A percentile compares a stretch with the other conserved stretches of the same genome.
These are phyloP conservation scores for Talaromyces wortmannii DNA, from an alignment of 495 filamentous ascomycete genomes.

Conservation along the genomic window DNA sequence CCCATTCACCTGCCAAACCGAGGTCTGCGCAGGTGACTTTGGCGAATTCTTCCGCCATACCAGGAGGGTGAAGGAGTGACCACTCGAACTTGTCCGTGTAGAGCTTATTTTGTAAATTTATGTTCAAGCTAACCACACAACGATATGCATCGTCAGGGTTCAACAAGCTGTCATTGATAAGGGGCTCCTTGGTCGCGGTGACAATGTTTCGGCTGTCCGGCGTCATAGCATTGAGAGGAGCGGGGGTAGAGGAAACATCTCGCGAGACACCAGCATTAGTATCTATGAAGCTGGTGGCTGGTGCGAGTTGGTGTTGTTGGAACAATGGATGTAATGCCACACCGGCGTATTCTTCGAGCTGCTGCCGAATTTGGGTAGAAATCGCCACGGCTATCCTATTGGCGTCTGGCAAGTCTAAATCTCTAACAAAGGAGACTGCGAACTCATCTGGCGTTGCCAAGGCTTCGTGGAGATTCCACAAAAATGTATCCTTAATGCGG, in stretches of 20 bases:
- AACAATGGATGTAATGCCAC: slow-evolving; percentile 91
- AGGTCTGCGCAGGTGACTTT: slow-evolving; percentile 87
- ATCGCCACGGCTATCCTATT: slow-evolving; percentile 65
- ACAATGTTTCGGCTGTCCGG: slow-evolving; percentile 34
- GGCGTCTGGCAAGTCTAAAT: slow-evolving; percentile 82
- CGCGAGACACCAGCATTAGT: slow-evolving; percentile 28
- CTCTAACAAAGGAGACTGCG: slow-evolving; percentile 81
- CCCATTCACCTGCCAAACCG: slow-evolving; percentile 85
- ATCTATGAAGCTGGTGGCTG: slow-evolving; percentile 23
- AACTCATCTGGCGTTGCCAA: slow-evolving; percentile 93
- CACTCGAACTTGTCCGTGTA: slow-evolving; percentile 98
- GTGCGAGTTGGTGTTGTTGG: slow-evolving; percentile 45
- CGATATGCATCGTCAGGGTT: slow-evolving; percentile 90
- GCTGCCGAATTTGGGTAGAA: slow-evolving; percentile 86
- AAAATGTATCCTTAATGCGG: slow-evolving; percentile 84
- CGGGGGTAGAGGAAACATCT: slow-evolving; percentile 47
- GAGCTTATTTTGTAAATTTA: slow-evolving; percentile 85
- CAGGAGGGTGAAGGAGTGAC: slow-evolving; percentile 87
- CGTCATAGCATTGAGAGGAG: slow-evolving; percentile 38
- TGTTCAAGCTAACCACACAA: slow-evolving; percentile 83
- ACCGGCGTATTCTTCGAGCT: slow-evolving; percentile 93
- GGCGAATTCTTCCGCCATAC: slow-evolving; percentile 88
- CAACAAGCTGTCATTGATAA: slow-evolving; percentile 47
- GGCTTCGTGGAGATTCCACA: slow-evolving; percentile 97
- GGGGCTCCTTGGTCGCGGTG: slow-evolving; percentile 31